Percentiles rank a stretch among this genome's conserved stretches.
These are phyloP conservation scores for Physcomitrium patens DNA, from an alignment of 225 moss, liverwort and hornwort genomes.

Conservation along the genomic window DNA sequence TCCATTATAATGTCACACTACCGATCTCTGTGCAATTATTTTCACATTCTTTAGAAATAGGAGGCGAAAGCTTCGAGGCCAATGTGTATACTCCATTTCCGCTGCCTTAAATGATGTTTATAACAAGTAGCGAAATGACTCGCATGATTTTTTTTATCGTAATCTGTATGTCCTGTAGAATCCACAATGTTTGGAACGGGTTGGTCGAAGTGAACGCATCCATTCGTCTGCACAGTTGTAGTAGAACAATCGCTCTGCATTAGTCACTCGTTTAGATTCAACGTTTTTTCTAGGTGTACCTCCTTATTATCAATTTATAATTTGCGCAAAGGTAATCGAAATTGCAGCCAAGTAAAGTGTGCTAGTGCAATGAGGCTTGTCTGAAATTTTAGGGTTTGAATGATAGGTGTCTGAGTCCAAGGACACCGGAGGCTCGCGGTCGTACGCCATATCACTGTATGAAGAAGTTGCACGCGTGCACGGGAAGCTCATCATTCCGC, in stretches of 20 bases:
- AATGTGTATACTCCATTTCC: not conserved
- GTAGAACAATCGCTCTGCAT: not conserved
- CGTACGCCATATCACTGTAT: slow-evolving; percentile 77
- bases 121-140: not conserved
- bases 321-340: not conserved
- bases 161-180: not conserved
- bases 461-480: slow-evolving; percentile 93
- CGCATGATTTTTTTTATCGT: not conserved
- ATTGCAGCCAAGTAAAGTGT: too few relatives aligned
- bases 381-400: slow-evolving; percentile 21
- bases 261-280: not conserved
- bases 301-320: not conserved
- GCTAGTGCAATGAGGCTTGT: not conserved
- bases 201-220: not conserved
- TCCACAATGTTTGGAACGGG: not conserved
- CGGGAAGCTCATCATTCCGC: slow-evolving; percentile 78
- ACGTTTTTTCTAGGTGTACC: not conserved
- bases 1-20: not conserved
- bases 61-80: not conserved
- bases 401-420: slow-evolving; percentile 74
- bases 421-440: slow-evolving; percentile 65
- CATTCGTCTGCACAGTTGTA: not conserved
- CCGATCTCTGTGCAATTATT: not conserved
- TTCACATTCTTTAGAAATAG: not conserved
- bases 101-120: not conserved